Percentiles rank a stretch among this genome's conserved stretches.
Conservation (phyloP, 2,329 filamentous ascomycete genomes). For the Periconia sp. region DNA sequence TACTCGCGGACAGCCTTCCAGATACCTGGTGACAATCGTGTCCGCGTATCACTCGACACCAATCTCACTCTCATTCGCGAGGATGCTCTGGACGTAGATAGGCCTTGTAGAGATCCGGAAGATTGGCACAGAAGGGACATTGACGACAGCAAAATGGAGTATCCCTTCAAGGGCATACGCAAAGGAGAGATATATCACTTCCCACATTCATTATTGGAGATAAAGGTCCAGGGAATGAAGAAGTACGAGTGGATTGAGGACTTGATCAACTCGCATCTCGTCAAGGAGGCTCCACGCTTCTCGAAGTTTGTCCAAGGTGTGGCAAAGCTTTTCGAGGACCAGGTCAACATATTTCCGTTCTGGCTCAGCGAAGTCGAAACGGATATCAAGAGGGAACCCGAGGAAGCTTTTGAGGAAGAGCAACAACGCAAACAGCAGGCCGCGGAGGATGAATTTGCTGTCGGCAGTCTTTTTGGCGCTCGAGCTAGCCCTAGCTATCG, state of each 20-base stretch:
- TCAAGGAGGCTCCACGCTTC: constrained; percentile 87
- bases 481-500: constrained; percentile 57
- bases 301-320: constrained; percentile 97
- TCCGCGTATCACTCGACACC: constrained; percentile 92
- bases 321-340: constrained; percentile 87
- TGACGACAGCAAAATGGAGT: constrained; percentile 80
- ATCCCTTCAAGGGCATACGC: constrained; percentile 85
- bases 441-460: constrained; percentile 85
- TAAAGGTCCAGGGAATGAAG: constrained; percentile 78
- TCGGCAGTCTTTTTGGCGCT: constrained; percentile 81
- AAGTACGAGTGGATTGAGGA: constrained; percentile 88
- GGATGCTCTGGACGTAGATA: constrained; percentile 74
- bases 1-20: constrained; percentile 96
- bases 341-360: constrained; percentile 95
- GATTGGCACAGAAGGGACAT: constrained; percentile 94
- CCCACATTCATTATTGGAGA: constrained; percentile 88
- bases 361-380: constrained; percentile 92
- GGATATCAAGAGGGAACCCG: constrained; percentile 92
- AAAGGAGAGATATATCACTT: constrained; percentile 92
- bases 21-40: constrained; percentile 87
- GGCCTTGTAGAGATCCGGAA: constrained; percentile 86
- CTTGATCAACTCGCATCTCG: constrained; percentile 88
- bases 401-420: constrained; percentile 88
- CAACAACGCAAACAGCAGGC: constrained; percentile 81
- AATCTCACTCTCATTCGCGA: constrained; percentile 85